phyloP scores from a whole-genome alignment of 2,329 filamentous ascomycete species.

The Cadophora sp. region DNA sequence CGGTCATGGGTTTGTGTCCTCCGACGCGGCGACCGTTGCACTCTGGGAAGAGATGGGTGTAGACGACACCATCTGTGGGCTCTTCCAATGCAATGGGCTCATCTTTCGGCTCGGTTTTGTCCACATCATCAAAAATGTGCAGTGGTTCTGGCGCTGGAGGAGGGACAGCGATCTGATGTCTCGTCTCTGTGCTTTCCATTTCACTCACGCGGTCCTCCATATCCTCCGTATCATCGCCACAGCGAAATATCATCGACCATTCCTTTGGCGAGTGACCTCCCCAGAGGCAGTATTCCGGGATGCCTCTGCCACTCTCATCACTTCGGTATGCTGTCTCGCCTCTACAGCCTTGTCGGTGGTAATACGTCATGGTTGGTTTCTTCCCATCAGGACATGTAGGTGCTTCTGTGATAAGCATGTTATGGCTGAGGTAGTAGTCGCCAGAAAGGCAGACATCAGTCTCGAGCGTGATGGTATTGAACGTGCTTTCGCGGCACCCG shows the following conservation, averaged over 20 bases:
- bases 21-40: slow-evolving; percentile 12
- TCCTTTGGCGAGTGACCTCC: slow-evolving; percentile 10
- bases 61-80: slow-evolving; percentile 7
- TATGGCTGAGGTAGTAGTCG: slow-evolving; percentile 24
- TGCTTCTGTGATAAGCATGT: slow-evolving; percentile 20
- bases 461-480: slow-evolving; percentile 20
- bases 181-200: slow-evolving; percentile 13
- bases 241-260: slow-evolving; percentile 31
- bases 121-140: background rate
- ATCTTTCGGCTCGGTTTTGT: background rate
- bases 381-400: slow-evolving; percentile 25
- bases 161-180: slow-evolving; percentile 21
- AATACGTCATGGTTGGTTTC: slow-evolving; percentile 25
- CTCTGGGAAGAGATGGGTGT: slow-evolving; percentile 5
- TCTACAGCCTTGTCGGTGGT: slow-evolving; percentile 13
- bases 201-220: slow-evolving; percentile 15
- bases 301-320: background rate
- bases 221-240: slow-evolving; percentile 9
- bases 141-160: slow-evolving; percentile 8
- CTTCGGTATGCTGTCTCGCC: slow-evolving; percentile 16
- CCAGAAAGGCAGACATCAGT: slow-evolving; percentile 28
- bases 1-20: background rate
- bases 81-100: background rate
- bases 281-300: slow-evolving; percentile 18
- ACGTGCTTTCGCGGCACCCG: slow-evolving; percentile 17